phyloP scores from a whole-genome alignment of 257 asterid species.

The Solanum virginianum region DNA sequence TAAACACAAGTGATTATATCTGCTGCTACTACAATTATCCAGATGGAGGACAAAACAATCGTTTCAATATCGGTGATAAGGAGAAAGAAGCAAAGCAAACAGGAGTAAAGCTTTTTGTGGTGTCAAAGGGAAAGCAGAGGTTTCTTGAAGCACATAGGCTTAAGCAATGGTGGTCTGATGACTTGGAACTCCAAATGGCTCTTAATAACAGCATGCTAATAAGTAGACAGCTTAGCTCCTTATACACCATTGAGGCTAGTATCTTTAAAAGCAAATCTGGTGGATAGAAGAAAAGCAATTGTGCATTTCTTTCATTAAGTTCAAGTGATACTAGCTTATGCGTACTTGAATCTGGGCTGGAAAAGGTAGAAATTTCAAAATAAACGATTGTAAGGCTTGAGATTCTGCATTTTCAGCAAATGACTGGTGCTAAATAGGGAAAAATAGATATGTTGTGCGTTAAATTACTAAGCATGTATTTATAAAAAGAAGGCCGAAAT shows the following conservation, averaged over 20 bases:
- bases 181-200: conserved; percentile 52
- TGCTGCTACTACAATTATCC: conserved; percentile 57
- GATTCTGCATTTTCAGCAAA: neutral
- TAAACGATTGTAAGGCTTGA: neutral
- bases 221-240: conserved; percentile 48
- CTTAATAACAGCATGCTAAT: conserved; percentile 45
- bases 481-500: too few relatives aligned
- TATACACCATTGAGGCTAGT: conserved; percentile 30
- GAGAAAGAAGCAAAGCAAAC: conserved; percentile 32
- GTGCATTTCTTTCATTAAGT: neutral
- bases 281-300: neutral
- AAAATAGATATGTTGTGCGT: too few relatives aligned
- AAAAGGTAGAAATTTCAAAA: neutral
- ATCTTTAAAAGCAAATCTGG: neutral
- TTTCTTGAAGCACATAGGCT: conserved; percentile 64
- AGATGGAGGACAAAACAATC: conserved; percentile 5
- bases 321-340: neutral
- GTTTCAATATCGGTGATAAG: neutral
- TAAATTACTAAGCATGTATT: too few relatives aligned
- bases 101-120: conserved; percentile 44
- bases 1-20: conserved; percentile 56
- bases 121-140: conserved; percentile 64
- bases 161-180: conserved; percentile 84
- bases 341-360: neutral
- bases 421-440: too few relatives aligned